Percentiles rank a stretch among this genome's conserved stretches.
phyloP scores from a whole-genome alignment of 768 basidiomycete species.

The Trametes sanguinea region DNA sequence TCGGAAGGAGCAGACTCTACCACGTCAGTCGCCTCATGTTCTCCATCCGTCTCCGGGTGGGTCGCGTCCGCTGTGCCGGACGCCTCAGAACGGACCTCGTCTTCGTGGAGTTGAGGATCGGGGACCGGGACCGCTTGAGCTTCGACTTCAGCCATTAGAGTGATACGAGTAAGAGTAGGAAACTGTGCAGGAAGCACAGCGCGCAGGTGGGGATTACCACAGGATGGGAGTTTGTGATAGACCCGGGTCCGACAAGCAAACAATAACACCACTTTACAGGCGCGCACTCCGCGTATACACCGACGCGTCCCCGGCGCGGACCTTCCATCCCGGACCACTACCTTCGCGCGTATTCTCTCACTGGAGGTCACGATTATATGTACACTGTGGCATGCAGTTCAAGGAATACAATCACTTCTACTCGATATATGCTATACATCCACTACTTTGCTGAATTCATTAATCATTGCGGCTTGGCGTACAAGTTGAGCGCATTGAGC shows the following conservation, averaged over 20 bases:
- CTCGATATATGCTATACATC: no score
- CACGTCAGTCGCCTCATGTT: conserved; percentile 42
- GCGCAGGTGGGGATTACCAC: conserved; percentile 24
- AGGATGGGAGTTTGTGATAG: conserved; percentile 23
- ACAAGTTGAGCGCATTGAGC: conserved; percentile 72
- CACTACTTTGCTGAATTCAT: no score
- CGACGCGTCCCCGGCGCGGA: conserved; percentile 18
- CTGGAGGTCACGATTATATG: no score
- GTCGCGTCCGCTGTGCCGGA: conserved; percentile 26
- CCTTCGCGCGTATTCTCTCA: neutral
- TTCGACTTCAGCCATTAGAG: conserved; percentile 42
- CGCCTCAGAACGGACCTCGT: conserved; percentile 27
- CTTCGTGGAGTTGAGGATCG: conserved; percentile 18
- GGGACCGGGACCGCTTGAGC: conserved; percentile 24
- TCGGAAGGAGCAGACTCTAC: conserved; percentile 31
- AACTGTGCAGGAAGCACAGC: conserved; percentile 22
- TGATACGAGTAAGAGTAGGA: conserved; percentile 17
- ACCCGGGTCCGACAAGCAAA: conserved; percentile 18
- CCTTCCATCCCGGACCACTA: conserved; percentile 1
- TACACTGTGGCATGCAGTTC: no score
- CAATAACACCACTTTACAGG: conserved; percentile 19
- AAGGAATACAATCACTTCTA: no score
- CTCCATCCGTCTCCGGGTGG: conserved; percentile 32
- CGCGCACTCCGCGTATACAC: conserved; percentile 23
- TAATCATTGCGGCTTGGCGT: conserved; percentile 36